A percentile compares a stretch with the other conserved stretches of the same genome.
These are phyloP conservation scores for Russula griseocarnosa DNA, from an alignment of 768 basidiomycete species.

Conservation along the genomic window DNA sequence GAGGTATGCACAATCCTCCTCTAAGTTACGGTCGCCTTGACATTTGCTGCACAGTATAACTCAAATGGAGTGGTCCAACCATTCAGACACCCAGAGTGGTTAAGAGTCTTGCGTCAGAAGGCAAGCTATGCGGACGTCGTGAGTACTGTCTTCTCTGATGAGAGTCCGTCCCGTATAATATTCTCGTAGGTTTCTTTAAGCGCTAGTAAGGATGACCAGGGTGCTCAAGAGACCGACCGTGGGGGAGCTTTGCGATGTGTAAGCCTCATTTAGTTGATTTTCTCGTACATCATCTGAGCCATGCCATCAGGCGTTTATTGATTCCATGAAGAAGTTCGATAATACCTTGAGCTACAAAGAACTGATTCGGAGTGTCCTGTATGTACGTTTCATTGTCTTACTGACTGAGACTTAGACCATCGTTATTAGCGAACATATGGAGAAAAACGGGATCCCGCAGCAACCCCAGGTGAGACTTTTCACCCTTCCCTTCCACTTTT, in stretches of 20 bases:
- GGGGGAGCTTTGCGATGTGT: neutral
- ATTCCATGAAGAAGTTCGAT: neutral
- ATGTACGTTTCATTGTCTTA: neutral
- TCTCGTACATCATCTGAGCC: neutral
- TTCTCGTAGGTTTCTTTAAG: constrained; percentile 6
- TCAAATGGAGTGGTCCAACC: neutral
- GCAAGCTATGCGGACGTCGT: constrained; percentile 1
- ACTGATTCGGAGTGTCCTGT: neutral
- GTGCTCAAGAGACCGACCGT: neutral
- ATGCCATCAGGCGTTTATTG: constrained; percentile 1
- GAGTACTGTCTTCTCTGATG: neutral
- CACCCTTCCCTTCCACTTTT: neutral
- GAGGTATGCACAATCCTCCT: neutral
- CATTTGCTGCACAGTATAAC: neutral
- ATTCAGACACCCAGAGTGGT: neutral
- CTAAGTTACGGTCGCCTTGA: neutral
- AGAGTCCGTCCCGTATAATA: neutral
- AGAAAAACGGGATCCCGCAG: neutral
- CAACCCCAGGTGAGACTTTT: constrained; percentile 5
- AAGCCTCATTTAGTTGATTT: neutral
- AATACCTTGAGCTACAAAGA: neutral
- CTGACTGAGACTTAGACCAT: neutral
- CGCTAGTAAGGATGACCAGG: neutral
- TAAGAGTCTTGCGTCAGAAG: neutral
- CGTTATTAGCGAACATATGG: neutral